Evolutionary conservation across 441 rosid genomes (phyloP).

Genomic region (Euphorbia celastroides): DNA sequence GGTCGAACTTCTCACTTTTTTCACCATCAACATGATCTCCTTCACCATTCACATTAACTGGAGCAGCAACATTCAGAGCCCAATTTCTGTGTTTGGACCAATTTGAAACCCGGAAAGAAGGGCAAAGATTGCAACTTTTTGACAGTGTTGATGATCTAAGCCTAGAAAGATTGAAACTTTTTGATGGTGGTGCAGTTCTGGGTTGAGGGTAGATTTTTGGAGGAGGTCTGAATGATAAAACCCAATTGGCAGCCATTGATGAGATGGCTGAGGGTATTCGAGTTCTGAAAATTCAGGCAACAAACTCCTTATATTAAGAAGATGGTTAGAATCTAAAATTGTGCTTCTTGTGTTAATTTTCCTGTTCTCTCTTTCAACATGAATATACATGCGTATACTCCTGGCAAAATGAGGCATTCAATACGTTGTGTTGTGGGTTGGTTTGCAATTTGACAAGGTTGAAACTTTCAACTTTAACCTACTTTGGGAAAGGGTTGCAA

Average conservation of each 20-base stretch:
- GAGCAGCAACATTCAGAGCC: constrained; percentile 36
- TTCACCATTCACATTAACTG: constrained; percentile 23
- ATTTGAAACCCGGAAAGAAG: constrained; percentile 22
- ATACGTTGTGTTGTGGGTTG: too few species aligned
- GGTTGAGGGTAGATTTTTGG: constrained; percentile 28
- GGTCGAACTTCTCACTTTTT: constrained; percentile 37
- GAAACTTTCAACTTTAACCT: too few species aligned
- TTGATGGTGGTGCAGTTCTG: constrained; percentile 25
- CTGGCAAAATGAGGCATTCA: too few species aligned
- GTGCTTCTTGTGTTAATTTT: too few species aligned
- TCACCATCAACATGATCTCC: constrained; percentile 1
- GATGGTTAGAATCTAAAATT: background rate
- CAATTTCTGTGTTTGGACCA: constrained; percentile 22
- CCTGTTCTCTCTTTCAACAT: too few species aligned
- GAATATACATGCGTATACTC: too few species aligned
- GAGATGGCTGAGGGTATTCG: constrained; percentile 8
- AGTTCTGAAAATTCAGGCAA: background rate
- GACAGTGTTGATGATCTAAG: constrained; percentile 19
- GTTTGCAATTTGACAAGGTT: too few species aligned
- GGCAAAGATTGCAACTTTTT: constrained; percentile 19
- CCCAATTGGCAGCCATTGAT: constrained; percentile 47
- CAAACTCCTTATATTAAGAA: background rate
- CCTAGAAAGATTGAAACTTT: constrained; percentile 15
- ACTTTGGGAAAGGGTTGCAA: too few species aligned
- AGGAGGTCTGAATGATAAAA: constrained; percentile 43